These are phyloP conservation scores for Fusarium cyanostomum DNA, from an alignment of 2,329 filamentous ascomycete species.

Conservation along the genomic window DNA sequence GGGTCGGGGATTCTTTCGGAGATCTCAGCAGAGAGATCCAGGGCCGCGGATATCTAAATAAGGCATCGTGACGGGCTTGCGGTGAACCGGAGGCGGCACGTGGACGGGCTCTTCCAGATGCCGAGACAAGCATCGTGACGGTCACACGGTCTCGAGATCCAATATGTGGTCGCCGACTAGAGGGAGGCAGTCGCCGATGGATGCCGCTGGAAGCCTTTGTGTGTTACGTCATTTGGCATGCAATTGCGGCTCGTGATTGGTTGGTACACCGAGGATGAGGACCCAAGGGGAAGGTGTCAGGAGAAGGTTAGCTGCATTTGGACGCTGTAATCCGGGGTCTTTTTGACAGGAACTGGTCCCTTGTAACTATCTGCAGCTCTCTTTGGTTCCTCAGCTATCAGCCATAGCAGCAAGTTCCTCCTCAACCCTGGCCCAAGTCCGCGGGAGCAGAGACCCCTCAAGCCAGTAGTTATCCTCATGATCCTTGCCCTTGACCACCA, in stretches of 20 bases:
- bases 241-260: background rate
- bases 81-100: constrained; percentile 28
- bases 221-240: constrained; percentile 28
- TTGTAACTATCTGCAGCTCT: constrained; percentile 21
- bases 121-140: constrained; percentile 37
- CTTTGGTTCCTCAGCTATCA: too few species aligned
- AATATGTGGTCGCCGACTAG: constrained; percentile 21
- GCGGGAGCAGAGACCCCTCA: constrained; percentile 27
- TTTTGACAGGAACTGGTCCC: constrained; percentile 7
- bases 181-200: constrained; percentile 30
- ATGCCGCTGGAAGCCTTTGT: constrained; percentile 26
- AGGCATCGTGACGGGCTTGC: constrained; percentile 16
- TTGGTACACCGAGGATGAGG: constrained; percentile 7
- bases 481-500: constrained; percentile 44
- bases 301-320: background rate
- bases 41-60: constrained; percentile 16
- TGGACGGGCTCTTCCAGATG: constrained; percentile 19
- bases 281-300: constrained; percentile 19
- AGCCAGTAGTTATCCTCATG: constrained; percentile 44
- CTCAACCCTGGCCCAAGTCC: constrained; percentile 44
- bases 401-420: constrained; percentile 21
- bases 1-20: too few species aligned
- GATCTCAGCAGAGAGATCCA: constrained; percentile 7
- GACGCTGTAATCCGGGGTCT: background rate
- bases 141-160: constrained; percentile 3